phyloP scores from a whole-genome alignment of 208 protist genomes.

The Balamuthia mandrillaris region DNA sequence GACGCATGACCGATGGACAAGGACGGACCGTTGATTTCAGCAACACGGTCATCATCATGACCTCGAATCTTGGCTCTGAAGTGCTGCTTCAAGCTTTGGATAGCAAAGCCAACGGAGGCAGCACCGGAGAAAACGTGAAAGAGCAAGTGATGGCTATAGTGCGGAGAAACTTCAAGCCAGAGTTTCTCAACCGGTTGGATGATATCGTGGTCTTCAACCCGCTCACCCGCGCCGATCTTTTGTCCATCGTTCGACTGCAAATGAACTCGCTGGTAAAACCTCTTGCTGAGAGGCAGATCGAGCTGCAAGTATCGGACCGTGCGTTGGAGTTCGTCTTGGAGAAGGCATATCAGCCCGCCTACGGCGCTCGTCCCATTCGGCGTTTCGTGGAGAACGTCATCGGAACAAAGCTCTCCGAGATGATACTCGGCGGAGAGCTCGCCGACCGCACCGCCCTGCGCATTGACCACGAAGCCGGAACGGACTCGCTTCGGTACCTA shows the following conservation, averaged over 20 bases:
- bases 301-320: slow-evolving; percentile 63
- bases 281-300: slow-evolving; percentile 82
- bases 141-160: slow-evolving; percentile 83
- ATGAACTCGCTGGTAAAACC: slow-evolving; percentile 62
- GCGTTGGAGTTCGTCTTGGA: slow-evolving; percentile 80
- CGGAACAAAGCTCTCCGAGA: not conserved
- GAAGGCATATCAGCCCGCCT: slow-evolving; percentile 86
- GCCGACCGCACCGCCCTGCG: too few species aligned
- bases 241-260: slow-evolving; percentile 84
- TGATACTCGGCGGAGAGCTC: too few species aligned
- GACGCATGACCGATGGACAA: slow-evolving; percentile 93
- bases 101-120: not conserved
- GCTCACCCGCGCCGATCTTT: slow-evolving; percentile 77
- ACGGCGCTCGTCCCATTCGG: slow-evolving; percentile 89
- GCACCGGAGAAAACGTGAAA: not conserved
- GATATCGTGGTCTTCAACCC: slow-evolving; percentile 94
- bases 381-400: slow-evolving; percentile 83
- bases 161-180: slow-evolving; percentile 85
- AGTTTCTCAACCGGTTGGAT: slow-evolving; percentile 97
- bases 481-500: too few species aligned
- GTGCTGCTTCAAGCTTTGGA: slow-evolving; percentile 70
- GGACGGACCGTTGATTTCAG: slow-evolving; percentile 93
- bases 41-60: slow-evolving; percentile 97
- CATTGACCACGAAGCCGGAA: too few species aligned
- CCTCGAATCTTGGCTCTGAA: slow-evolving; percentile 89